Base-by-base conservation (phyloP, 345 rosid genomes). In the Zanthoxylum bungeanum region DNA sequence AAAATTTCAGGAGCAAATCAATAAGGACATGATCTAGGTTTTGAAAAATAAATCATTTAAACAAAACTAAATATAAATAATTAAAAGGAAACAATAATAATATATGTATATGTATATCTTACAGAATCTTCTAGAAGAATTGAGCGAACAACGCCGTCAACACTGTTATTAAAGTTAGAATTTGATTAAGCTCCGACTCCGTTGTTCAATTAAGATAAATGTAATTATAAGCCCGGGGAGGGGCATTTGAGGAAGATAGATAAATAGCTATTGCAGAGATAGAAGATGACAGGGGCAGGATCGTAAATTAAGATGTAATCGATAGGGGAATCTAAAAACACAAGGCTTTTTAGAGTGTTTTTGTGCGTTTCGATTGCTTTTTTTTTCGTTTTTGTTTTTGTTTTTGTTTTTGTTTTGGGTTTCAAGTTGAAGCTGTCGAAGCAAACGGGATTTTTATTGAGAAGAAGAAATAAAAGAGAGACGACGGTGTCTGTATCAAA, bases 281-380 rank as follows among this genome's bases (percentile, higher is more conserved):
- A 75, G 37, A 3, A 7, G 62, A n/a, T 5, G 21, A 28, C 49
- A 58, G 44, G 72, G 78, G 75, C 70, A 73, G 77, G 84, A 71
- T 84, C 85, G 81, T 71, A 74, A 56, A 79, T 39, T 69, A 50
- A 40, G 71, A 9, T 57, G 59, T 3, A 72, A 76, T 47, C 85
- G 64, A 64, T 36, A 65, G 79, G 65, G 49, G 34, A 24, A 58
- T 44, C 68, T 22, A 24, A 4, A 33, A 34, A n/a, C n/a, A n/a
- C n/a, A n/a, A n/a, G n/a, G n/a, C n/a, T n/a, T n/a, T n/a, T n/a
- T n/a, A n/a, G n/a, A n/a, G n/a, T n/a, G n/a, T n/a, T n/a, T n/a
- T n/a, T n/a, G n/a, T n/a, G n/a, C n/a, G n/a, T n/a, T n/a, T n/a
- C n/a, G n/a, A n/a, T n/a, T n/a, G n/a, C n/a, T n/a, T n/a, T n/a